Conservation (phyloP, 169 alveolate species). For the Hammondia hammondi region DNA sequence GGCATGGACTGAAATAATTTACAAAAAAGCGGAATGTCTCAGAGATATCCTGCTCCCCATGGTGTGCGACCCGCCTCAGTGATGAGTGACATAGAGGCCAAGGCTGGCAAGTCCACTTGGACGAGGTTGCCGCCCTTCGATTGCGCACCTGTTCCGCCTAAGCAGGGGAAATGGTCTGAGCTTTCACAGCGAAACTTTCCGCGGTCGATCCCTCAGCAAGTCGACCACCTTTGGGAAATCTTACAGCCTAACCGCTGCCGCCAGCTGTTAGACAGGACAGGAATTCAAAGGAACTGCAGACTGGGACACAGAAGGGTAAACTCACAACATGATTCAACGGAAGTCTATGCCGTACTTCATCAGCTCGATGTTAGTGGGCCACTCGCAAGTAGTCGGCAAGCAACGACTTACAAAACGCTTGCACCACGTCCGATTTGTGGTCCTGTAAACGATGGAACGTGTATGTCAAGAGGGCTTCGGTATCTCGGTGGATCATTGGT, state of each 20-base stretch:
- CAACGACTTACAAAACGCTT: too few species aligned
- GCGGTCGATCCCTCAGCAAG: neutral
- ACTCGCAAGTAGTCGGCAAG: too few species aligned
- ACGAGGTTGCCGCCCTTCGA: neutral
- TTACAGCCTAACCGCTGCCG: neutral
- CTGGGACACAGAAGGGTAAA: neutral
- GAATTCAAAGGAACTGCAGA: neutral
- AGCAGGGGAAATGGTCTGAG: constrained; percentile 4
- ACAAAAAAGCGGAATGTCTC: too few species aligned
- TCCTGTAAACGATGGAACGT: too few species aligned
- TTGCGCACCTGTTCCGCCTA: neutral
- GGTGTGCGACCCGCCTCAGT: too few species aligned
- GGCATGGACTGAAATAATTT: too few species aligned
- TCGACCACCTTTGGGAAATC: constrained; percentile 9
- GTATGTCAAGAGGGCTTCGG: too few species aligned
- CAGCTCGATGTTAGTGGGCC: neutral
- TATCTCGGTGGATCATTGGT: too few species aligned
- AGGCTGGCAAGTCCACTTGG: neutral
- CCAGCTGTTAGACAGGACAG: neutral
- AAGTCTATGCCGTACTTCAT: neutral
- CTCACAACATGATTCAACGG: neutral
- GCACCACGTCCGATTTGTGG: too few species aligned
- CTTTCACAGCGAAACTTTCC: neutral
- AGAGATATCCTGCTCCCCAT: too few species aligned
- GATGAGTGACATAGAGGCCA: neutral